Conservation (phyloP, 805 yeast species). For the Lachancea fermentati region DNA sequence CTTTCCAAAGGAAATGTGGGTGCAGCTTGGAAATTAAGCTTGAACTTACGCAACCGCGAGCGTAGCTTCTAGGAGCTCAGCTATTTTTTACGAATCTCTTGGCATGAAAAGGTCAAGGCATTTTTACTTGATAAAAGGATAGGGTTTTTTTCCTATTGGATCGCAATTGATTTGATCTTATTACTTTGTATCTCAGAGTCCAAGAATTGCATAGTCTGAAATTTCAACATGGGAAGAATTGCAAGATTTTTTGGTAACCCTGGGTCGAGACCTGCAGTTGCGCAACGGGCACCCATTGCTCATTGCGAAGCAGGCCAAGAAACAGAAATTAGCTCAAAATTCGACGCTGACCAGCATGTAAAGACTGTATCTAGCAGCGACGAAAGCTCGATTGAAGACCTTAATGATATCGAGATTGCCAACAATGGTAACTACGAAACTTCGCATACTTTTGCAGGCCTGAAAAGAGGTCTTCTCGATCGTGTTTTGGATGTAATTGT, state of each 20-base stretch:
- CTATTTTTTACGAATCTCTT: neutral
- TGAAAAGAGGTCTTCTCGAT: slow-evolving; percentile 21
- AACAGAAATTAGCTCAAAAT: slow-evolving; percentile 1
- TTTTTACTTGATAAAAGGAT: neutral
- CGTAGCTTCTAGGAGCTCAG: neutral
- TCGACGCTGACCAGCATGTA: slow-evolving; percentile 6
- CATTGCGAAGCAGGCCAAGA: neutral
- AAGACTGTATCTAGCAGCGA: slow-evolving; percentile 13
- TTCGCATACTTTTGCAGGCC: slow-evolving; percentile 25
- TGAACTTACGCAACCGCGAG: neutral
- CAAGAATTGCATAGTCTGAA: too few species aligned
- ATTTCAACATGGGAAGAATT: slow-evolving; percentile 19
- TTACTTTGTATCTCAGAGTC: too few species aligned
- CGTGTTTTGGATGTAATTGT: slow-evolving; percentile 23
- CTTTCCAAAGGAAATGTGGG: neutral
- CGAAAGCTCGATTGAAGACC: slow-evolving; percentile 11
- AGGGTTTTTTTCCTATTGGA: neutral
- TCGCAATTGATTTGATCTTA: too few species aligned
- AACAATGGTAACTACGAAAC: slow-evolving; percentile 17
- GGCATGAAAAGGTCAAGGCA: neutral
- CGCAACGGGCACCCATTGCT: slow-evolving; percentile 16
- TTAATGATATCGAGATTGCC: slow-evolving; percentile 13
- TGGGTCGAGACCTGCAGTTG: slow-evolving; percentile 14
- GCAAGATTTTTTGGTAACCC: slow-evolving; percentile 22
- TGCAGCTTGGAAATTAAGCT: neutral